A percentile compares a stretch with the other conserved stretches of the same genome.
Evolutionary conservation across 345 rosid species (phyloP).

Genomic region (Angophora floribunda): DNA sequence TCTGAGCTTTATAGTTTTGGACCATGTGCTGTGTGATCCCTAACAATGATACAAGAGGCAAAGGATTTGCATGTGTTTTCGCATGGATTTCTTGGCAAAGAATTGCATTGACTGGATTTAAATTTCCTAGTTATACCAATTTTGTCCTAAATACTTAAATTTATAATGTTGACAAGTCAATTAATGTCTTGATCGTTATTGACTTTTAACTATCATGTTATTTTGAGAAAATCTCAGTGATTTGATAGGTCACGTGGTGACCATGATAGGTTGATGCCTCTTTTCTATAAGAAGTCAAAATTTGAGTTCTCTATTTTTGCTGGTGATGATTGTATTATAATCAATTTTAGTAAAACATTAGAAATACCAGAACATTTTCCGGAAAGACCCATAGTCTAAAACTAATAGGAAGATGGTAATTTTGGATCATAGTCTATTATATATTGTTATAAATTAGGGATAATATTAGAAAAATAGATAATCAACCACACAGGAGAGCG

Average conservation of each 20-base stretch:
- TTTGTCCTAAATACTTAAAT: not conserved
- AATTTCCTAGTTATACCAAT: not conserved
- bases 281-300: not conserved
- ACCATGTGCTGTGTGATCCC: not conserved
- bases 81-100: not conserved
- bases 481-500: too few relatives aligned
- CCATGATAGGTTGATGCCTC: not conserved
- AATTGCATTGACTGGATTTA: not conserved
- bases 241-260: not conserved
- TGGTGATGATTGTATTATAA: too few relatives aligned
- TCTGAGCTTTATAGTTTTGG: not conserved
- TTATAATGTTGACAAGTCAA: not conserved
- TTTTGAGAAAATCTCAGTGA: not conserved
- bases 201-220: not conserved
- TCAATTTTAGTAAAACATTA: not conserved
- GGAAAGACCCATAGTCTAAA: too few relatives aligned
- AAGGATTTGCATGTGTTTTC: not conserved
- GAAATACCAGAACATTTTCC: not conserved
- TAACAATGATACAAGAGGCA: not conserved
- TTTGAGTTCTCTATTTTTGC: not conserved
- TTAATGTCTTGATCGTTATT: not conserved
- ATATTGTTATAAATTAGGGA: not conserved
- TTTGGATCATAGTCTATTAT: not conserved
- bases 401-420: not conserved
- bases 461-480: not conserved